Conservation (phyloP, 2,329 filamentous ascomycete genomes). For the Ophiocordyceps unilateralis region DNA sequence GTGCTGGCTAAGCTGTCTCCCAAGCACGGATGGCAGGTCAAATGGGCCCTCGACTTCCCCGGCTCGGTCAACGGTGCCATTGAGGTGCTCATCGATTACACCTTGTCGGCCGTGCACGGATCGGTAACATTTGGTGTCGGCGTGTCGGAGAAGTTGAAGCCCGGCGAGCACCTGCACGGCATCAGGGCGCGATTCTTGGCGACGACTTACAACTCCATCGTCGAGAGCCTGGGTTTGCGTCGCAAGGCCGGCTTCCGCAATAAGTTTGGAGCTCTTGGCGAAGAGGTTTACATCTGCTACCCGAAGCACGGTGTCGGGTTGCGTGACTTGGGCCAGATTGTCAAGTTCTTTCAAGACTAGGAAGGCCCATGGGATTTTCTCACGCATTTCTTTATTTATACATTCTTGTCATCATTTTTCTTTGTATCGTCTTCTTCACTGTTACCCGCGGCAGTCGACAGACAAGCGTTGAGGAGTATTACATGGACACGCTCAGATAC, state of each 20-base stretch:
- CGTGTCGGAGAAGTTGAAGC: constrained; percentile 54
- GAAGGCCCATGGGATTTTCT: neutral
- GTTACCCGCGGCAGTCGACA: no score
- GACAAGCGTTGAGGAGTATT: no score
- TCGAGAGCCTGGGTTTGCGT: constrained; percentile 64
- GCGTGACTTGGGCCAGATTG: constrained; percentile 65
- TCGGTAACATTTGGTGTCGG: constrained; percentile 77
- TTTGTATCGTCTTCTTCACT: neutral
- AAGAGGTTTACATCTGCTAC: constrained; percentile 80
- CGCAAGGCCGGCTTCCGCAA: constrained; percentile 79
- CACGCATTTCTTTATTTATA: neutral
- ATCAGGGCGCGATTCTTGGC: constrained; percentile 66
- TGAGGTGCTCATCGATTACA: constrained; percentile 61
- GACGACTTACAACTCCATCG: constrained; percentile 67
- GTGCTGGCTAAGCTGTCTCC: constrained; percentile 69
- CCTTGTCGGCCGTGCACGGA: constrained; percentile 34
- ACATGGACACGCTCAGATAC: no score
- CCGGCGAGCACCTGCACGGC: constrained; percentile 68
- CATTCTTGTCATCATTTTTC: neutral
- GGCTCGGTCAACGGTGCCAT: constrained; percentile 73
- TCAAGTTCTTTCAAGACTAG: constrained; percentile 71
- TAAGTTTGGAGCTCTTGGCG: constrained; percentile 74
- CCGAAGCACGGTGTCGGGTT: constrained; percentile 72
- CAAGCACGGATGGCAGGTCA: constrained; percentile 78
- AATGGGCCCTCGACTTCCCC: constrained; percentile 91